Conservation (phyloP, 129 eudicot genomes). For the Lactuca saligna region DNA sequence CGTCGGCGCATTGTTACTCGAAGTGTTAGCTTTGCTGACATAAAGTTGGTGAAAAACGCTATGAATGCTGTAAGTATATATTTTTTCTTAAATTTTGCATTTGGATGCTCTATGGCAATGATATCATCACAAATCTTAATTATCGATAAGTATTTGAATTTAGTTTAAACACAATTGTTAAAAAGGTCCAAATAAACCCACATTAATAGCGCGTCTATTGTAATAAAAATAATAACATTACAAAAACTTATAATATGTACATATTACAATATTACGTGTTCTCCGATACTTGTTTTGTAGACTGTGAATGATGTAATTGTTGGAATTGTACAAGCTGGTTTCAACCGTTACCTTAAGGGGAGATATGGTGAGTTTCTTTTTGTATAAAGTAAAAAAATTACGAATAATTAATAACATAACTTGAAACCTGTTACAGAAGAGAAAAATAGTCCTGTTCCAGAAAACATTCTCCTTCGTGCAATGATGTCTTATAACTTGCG, state of each 20-base stretch:
- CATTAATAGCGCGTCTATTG: too few relatives aligned
- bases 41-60: constrained; percentile 6
- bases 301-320: constrained; percentile 6
- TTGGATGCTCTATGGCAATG: too few relatives aligned
- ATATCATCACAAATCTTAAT: too few relatives aligned
- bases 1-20: neutral
- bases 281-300: neutral
- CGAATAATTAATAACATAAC: too few relatives aligned
- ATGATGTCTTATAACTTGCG: constrained; percentile 35
- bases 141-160: too few relatives aligned
- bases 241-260: too few relatives aligned
- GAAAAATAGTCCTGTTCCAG: constrained; percentile 5
- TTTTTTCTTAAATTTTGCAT: neutral
- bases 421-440: neutral
- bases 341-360: constrained; percentile 2
- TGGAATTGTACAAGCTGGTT: constrained; percentile 10
- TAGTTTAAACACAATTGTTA: too few relatives aligned
- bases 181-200: too few relatives aligned
- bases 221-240: too few relatives aligned
- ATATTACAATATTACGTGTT: too few relatives aligned
- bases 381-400: neutral
- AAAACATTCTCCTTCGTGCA: constrained; percentile 36
- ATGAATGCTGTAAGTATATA: neutral
- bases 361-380: constrained; percentile 1
- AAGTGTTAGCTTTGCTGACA: constrained; percentile 12